A percentile compares a stretch with the other conserved stretches of the same genome.
These are phyloP conservation scores for Quercus berberidifolia DNA, from an alignment of 306 rosid genomes.

Conservation along the genomic window DNA sequence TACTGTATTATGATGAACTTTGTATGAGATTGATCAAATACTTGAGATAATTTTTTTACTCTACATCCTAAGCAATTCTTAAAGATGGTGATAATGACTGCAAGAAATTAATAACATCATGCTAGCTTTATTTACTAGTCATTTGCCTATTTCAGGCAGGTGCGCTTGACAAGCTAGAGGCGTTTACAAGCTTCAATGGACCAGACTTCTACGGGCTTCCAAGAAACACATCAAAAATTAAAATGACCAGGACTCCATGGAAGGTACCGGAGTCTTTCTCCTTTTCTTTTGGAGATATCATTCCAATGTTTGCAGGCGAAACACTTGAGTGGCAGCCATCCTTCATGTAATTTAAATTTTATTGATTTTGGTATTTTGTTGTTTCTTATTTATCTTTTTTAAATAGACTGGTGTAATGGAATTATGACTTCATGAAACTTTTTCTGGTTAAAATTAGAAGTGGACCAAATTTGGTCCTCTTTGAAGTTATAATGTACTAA, in stretches of 20 bases:
- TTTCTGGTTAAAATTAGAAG: neutral
- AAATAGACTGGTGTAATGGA: neutral
- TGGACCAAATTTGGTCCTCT: neutral
- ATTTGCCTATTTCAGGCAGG: constrained; percentile 51
- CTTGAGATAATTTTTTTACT: constrained; percentile 2
- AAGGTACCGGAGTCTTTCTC: constrained; percentile 65
- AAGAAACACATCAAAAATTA: constrained; percentile 66
- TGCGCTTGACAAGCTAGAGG: constrained; percentile 83
- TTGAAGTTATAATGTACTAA: neutral
- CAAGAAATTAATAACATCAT: neutral
- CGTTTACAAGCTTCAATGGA: constrained; percentile 91
- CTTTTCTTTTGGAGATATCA: constrained; percentile 68
- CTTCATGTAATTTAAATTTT: constrained; percentile 26
- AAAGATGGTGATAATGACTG: neutral
- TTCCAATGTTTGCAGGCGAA: constrained; percentile 84
- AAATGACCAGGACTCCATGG: constrained; percentile 63
- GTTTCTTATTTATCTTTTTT: neutral
- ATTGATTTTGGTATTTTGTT: neutral
- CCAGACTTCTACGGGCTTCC: constrained; percentile 98
- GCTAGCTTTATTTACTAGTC: neutral
- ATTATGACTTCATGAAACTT: neutral
- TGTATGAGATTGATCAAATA: neutral
- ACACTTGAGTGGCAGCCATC: constrained; percentile 75
- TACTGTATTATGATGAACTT: constrained; percentile 9
- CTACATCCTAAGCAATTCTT: neutral